Evolutionary conservation across 2,329 filamentous ascomycete genomes (phyloP).

Genomic region (Beauveria sp.): DNA sequence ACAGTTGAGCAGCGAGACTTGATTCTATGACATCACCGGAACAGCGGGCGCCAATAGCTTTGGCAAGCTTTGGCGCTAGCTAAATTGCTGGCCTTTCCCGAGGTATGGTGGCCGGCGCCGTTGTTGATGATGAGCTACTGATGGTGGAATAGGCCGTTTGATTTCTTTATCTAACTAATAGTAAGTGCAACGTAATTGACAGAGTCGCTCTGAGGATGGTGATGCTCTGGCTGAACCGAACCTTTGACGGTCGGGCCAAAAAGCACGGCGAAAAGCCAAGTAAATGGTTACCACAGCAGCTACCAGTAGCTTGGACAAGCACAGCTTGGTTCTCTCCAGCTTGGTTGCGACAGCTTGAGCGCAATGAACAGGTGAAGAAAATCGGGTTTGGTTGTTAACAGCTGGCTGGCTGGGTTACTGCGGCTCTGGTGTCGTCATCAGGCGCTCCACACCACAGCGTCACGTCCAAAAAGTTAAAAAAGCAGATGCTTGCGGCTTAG

Average conservation of each 20-base stretch:
- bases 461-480: background rate
- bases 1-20: background rate
- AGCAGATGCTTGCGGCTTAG: background rate
- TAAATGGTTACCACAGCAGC: no score
- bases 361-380: background rate
- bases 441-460: background rate
- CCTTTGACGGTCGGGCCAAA: no score
- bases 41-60: background rate
- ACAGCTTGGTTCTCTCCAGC: no score
- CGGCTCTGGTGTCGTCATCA: constrained; percentile 6
- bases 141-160: no score
- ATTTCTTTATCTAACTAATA: background rate
- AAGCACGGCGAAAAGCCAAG: no score
- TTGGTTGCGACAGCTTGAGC: background rate
- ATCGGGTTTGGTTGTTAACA: no score
- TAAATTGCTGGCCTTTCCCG: background rate
- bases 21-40: constrained; percentile 7
- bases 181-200: no score
- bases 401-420: background rate
- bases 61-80: constrained; percentile 5
- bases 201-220: no score
- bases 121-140: background rate
- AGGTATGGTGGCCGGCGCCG: background rate
- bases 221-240: no score
- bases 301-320: no score